phyloP scores from a whole-genome alignment of 345 rosid species.

The Syzygium oleosum region DNA sequence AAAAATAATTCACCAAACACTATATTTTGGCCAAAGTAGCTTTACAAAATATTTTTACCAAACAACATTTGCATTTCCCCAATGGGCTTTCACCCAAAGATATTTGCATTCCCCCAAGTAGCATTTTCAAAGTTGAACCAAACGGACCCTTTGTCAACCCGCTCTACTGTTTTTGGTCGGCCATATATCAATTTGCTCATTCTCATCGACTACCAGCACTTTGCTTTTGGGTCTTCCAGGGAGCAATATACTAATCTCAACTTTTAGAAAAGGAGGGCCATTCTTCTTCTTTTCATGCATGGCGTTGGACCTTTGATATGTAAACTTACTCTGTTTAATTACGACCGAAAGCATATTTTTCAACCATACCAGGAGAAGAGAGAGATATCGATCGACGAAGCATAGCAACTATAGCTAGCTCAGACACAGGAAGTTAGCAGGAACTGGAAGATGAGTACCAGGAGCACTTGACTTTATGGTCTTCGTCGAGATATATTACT shows the following conservation, averaged over 20 bases:
- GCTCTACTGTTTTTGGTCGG: too few relatives aligned
- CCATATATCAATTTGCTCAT: not conserved
- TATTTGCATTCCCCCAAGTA: too few relatives aligned
- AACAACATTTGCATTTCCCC: too few relatives aligned
- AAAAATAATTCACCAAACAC: too few relatives aligned
- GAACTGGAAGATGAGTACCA: not conserved
- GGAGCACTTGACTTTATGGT: not conserved
- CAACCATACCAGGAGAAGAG: not conserved
- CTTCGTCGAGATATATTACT: too few relatives aligned
- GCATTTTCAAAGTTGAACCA: too few relatives aligned
- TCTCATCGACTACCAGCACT: not conserved
- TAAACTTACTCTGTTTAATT: too few relatives aligned
- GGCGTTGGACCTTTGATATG: not conserved
- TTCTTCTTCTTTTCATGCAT: not conserved
- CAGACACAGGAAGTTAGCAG: not conserved
- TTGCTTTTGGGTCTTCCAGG: not conserved
- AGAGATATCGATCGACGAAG: not conserved
- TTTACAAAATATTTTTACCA: too few relatives aligned
- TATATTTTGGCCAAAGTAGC: too few relatives aligned
- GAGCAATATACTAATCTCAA: rapidly evolving
- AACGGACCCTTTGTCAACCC: too few relatives aligned
- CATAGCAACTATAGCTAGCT: not conserved
- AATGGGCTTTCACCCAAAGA: too few relatives aligned
- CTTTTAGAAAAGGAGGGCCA: not conserved
- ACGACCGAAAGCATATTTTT: too few relatives aligned